phyloP scores from a whole-genome alignment of 1,284 basidiomycete species.

The Ustilago xerochloae region DNA sequence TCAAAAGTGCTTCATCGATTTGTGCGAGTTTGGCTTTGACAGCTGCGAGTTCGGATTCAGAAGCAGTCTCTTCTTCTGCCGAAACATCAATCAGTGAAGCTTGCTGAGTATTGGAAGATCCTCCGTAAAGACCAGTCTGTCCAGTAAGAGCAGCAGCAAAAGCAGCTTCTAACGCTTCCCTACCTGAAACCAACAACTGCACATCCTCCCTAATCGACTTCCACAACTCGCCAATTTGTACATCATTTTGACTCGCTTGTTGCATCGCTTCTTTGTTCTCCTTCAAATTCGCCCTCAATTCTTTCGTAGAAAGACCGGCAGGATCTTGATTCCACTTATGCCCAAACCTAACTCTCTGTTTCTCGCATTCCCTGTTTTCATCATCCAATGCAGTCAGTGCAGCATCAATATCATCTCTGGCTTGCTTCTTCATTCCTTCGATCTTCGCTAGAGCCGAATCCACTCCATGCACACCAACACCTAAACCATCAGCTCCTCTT shows the following conservation, averaged over 20 bases:
- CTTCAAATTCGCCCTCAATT: slow-evolving; percentile 82
- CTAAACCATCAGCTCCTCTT: slow-evolving; percentile 75
- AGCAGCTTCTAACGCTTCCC: slow-evolving; percentile 76
- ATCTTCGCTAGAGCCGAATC: slow-evolving; percentile 47
- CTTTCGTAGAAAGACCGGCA: slow-evolving; percentile 74
- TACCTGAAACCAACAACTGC: slow-evolving; percentile 73
- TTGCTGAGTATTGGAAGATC: slow-evolving; percentile 1
- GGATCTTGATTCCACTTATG: slow-evolving; percentile 92
- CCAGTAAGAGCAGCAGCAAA: slow-evolving; percentile 73
- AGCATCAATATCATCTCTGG: slow-evolving; percentile 40
- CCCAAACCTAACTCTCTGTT: slow-evolving; percentile 78
- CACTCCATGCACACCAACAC: slow-evolving; percentile 50
- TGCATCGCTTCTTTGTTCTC: slow-evolving; percentile 80
- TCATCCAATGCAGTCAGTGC: slow-evolving; percentile 55
- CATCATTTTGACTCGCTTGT: slow-evolving; percentile 82
- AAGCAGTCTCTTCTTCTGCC: slow-evolving; percentile 51
- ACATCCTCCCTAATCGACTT: slow-evolving; percentile 78
- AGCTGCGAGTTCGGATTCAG: slow-evolving; percentile 27
- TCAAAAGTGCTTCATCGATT: slow-evolving; percentile 52
- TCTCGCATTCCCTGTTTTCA: slow-evolving; percentile 69
- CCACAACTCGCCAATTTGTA: slow-evolving; percentile 82
- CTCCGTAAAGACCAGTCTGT: slow-evolving; percentile 39
- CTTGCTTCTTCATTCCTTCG: slow-evolving; percentile 45
- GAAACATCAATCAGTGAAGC: slow-evolving; percentile 48
- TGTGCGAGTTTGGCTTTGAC: slow-evolving; percentile 44